A percentile compares a stretch with the other conserved stretches of the same genome.
Conservation (phyloP, 2,329 filamentous ascomycete genomes). For the Colletotrichum sp. region DNA sequence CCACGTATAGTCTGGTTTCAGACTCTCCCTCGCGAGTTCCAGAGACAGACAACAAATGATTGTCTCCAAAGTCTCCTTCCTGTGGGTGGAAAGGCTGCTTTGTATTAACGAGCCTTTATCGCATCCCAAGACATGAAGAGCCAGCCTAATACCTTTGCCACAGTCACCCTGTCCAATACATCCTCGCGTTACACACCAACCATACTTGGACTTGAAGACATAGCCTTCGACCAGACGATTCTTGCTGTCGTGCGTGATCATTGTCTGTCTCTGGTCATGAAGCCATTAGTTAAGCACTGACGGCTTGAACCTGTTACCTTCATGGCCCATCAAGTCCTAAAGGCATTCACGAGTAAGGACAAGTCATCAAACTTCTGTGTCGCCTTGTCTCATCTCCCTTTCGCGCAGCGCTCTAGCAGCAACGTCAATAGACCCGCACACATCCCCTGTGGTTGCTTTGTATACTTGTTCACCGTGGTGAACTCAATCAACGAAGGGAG, state of each 20-base stretch:
- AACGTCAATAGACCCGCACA: no score
- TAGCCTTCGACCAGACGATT: rapidly evolving
- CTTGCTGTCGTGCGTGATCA: neutral
- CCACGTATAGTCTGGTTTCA: neutral
- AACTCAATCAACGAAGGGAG: no score
- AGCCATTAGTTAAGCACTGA: neutral
- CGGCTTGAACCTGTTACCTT: neutral
- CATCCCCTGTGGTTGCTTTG: no score
- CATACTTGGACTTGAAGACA: rapidly evolving
- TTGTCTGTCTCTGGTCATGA: neutral
- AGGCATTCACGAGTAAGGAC: neutral
- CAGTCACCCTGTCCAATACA: no score
- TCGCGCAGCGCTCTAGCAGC: no score
- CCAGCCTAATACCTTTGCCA: neutral
- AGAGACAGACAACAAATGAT: neutral
- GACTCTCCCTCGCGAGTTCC: neutral
- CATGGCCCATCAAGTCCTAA: neutral
- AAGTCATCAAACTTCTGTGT: neutral
- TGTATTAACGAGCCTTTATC: neutral
- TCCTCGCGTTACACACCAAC: rapidly evolving
- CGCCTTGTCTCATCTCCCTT: no score
- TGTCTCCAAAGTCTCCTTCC: neutral
- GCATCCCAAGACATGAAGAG: neutral
- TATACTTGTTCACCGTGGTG: no score
- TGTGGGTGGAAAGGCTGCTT: neutral